Conservation (phyloP, 192 early-diverging fungal species). For the Linnemannia elongata region DNA sequence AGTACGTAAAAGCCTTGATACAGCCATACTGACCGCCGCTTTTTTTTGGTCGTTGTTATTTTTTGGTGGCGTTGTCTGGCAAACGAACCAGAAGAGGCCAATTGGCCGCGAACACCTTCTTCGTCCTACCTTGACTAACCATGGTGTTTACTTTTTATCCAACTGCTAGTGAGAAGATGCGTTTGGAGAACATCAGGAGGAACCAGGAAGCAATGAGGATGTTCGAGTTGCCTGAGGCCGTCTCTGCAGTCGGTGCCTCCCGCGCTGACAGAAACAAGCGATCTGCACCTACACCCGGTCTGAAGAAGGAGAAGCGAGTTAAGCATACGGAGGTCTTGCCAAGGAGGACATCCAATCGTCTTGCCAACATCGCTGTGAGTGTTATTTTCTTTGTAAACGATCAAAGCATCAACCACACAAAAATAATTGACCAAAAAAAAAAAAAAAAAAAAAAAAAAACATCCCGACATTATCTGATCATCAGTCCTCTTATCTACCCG, state of each 20-base stretch:
- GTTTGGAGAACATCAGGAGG: constrained; percentile 58
- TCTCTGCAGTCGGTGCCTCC: constrained; percentile 15
- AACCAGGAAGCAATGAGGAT: constrained; percentile 55
- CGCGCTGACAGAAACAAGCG: constrained; percentile 19
- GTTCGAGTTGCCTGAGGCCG: constrained; percentile 38
- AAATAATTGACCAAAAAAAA: too few species aligned
- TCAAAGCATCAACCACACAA: not conserved
- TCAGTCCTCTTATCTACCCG: not conserved
- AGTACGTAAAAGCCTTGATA: constrained; percentile 3
- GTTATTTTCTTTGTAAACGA: not conserved
- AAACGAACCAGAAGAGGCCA: not conserved
- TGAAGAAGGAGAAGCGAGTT: constrained; percentile 30
- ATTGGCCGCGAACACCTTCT: not conserved
- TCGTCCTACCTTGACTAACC: not conserved
- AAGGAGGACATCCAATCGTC: constrained; percentile 33
- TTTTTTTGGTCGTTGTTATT: not conserved
- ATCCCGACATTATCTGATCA: not conserved
- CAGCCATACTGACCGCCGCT: not conserved
- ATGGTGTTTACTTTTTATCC: not conserved
- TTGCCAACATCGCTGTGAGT: constrained; percentile 29
- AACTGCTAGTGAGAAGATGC: constrained; percentile 45
- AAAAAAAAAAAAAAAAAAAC: too few species aligned
- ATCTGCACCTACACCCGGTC: constrained; percentile 26
- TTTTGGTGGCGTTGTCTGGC: constrained; percentile 2
- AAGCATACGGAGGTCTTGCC: constrained; percentile 29